Percentiles rank a stretch among this genome's conserved stretches.
Evolutionary conservation across 2,329 filamentous ascomycete genomes (phyloP).

Genomic region (Aspergillus cejpii): DNA sequence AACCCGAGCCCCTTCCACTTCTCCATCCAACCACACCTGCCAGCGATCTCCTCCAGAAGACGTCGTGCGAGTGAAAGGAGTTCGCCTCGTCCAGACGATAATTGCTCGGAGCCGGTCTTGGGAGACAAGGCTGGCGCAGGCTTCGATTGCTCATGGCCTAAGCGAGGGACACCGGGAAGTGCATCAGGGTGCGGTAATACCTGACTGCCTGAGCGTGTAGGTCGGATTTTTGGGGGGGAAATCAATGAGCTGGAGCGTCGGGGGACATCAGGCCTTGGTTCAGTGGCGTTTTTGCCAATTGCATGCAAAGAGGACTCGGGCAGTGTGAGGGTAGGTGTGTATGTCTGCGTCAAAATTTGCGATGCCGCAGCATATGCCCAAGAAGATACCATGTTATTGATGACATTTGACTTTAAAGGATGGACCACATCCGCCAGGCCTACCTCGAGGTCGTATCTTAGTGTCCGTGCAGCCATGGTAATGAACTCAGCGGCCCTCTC

Average conservation of each 20-base stretch:
- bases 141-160: slow-evolving; percentile 38
- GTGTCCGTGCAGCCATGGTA: slow-evolving; percentile 67
- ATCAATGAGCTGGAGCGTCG: slow-evolving; percentile 38
- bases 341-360: slow-evolving; percentile 41
- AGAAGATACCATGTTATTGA: slow-evolving; percentile 43
- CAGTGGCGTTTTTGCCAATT: slow-evolving; percentile 19
- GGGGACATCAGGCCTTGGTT: slow-evolving; percentile 28
- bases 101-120: slow-evolving; percentile 64
- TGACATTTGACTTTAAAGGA: slow-evolving; percentile 30
- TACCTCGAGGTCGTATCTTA: slow-evolving; percentile 69
- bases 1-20: slow-evolving; percentile 60
- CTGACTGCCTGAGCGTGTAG: slow-evolving; percentile 23
- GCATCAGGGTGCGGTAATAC: slow-evolving; percentile 27
- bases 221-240: slow-evolving; percentile 14
- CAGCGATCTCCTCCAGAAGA: slow-evolving; percentile 67
- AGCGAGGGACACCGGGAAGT: slow-evolving; percentile 32
- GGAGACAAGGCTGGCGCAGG: slow-evolving; percentile 38
- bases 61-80: slow-evolving; percentile 73
- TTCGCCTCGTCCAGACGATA: slow-evolving; percentile 76
- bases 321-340: slow-evolving; percentile 31
- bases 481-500: slow-evolving; percentile 77
- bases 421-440: slow-evolving; percentile 46
- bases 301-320: slow-evolving; percentile 34
- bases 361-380: slow-evolving; percentile 43
- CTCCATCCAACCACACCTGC: slow-evolving; percentile 65